Evolutionary conservation across 1,284 basidiomycete genomes (phyloP), one percentile per base, ranked within the genome.

Genomic region (Leccinum colubrinum): DNA sequence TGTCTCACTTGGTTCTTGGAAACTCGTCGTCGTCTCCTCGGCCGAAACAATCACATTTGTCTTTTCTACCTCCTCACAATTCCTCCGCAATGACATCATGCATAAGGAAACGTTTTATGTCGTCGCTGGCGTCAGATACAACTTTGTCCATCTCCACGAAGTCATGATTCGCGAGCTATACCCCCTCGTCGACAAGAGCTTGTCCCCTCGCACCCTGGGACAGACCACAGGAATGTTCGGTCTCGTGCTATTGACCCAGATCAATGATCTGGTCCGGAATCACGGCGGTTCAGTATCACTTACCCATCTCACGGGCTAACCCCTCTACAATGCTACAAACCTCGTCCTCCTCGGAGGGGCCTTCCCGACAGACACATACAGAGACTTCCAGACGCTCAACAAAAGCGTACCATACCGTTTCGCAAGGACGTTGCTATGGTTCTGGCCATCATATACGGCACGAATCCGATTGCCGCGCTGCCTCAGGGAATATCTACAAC

Each of bases 391-490:
- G 35, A 70, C 37, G 1, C 59, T 74, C 14, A 66, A 64, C 22
- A 58, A 58, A 20, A 72, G 64, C 43, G 39, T 73, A 2, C 67
- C 67, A 0, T 63, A 67, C 55, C 72, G 65, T 33, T 63, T 72
- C 11, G 3, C n/a, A 2, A 55, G 67, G 60, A 63, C 55, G 1
- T 33, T 68, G 6, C 35, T 72, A 1, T 64, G 62, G 62, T 30
- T 8, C 14, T 62, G 61, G 62, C 62, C 69, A 0, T 72, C 70
- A 6, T 60, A 61, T n/a, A 22, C 35, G 5, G 70, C 70, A 22
- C 65, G 67, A 0, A 54, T 8, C 35, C 57, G 70, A 27, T 14
- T 71, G 0, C 3, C 64, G 6, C n/a, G 33, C 3, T 33, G 53
- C 2, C 35, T 72, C 39, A 43, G 14, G 22, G 58, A 55, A 0